Evolutionary conservation across 495 filamentous ascomycete species (phyloP).

Genomic region (Cercophora samala): DNA sequence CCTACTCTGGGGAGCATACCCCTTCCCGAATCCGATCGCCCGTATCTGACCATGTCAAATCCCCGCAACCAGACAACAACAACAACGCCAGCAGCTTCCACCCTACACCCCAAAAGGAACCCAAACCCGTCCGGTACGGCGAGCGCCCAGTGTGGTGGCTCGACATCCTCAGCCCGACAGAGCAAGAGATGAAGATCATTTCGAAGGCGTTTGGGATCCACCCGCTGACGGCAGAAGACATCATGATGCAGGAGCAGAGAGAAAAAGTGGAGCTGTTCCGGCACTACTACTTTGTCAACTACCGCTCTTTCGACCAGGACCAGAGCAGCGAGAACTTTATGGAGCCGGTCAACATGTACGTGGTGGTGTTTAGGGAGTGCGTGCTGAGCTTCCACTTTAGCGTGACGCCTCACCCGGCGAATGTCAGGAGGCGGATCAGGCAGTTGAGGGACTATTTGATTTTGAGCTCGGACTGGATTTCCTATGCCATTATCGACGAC

Average conservation of each 20-base stretch:
- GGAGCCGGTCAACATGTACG: slow-evolving; percentile 95
- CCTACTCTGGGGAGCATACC: slow-evolving; percentile 18
- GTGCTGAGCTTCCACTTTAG: slow-evolving; percentile 95
- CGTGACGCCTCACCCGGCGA: slow-evolving; percentile 88
- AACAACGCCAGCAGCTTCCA: background rate
- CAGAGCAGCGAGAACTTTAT: slow-evolving; percentile 80
- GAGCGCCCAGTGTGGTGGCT: slow-evolving; percentile 94
- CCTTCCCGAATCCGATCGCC: slow-evolving; percentile 12
- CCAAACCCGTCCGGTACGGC: slow-evolving; percentile 66
- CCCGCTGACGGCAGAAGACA: slow-evolving; percentile 91
- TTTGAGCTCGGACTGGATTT: slow-evolving; percentile 94
- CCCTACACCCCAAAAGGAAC: slow-evolving; percentile 28
- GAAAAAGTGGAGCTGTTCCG: slow-evolving; percentile 98
- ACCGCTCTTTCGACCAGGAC: slow-evolving; percentile 95
- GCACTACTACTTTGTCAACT: slow-evolving; percentile 98
- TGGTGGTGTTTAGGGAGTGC: slow-evolving; percentile 93
- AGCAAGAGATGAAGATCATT: slow-evolving; percentile 86
- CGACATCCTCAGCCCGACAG: slow-evolving; percentile 85
- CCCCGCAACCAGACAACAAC: slow-evolving; percentile 26
- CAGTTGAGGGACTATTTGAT: slow-evolving; percentile 94
- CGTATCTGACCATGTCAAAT: slow-evolving; percentile 15
- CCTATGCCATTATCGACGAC: slow-evolving; percentile 95
- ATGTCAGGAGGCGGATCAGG: slow-evolving; percentile 87
- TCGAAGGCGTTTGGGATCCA: slow-evolving; percentile 93
- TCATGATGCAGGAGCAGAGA: slow-evolving; percentile 92